phyloP scores from a whole-genome alignment of 768 basidiomycete genomes.

The Russula virescens region DNA sequence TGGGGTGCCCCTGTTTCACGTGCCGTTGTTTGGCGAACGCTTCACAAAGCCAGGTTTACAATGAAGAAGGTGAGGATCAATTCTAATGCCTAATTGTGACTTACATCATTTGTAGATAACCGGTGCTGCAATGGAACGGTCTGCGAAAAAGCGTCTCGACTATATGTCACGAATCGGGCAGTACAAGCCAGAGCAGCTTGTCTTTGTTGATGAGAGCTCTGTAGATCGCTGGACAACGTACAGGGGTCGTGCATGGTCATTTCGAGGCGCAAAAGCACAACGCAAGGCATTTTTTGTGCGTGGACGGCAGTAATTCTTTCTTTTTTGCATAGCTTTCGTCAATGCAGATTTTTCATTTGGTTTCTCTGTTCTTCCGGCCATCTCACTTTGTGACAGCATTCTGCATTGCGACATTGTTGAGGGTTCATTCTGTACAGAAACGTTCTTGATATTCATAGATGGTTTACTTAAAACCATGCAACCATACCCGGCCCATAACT shows the following conservation, averaged over 20 bases:
- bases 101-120: too few species aligned
- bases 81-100: too few species aligned
- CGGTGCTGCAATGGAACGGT: background rate
- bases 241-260: background rate
- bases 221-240: background rate
- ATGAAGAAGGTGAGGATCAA: too few species aligned
- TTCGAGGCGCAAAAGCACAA: background rate
- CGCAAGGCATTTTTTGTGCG: too few species aligned
- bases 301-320: too few species aligned
- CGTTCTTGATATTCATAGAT: too few species aligned
- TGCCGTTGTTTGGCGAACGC: too few species aligned
- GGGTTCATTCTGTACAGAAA: background rate
- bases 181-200: too few species aligned
- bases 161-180: background rate
- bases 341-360: background rate
- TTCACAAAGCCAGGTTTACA: too few species aligned
- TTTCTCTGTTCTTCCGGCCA: background rate
- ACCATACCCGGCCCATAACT: background rate
- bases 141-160: background rate
- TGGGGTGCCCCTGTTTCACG: too few species aligned
- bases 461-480: background rate
- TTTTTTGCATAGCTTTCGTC: background rate
- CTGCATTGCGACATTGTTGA: too few species aligned
- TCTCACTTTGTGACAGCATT: background rate
- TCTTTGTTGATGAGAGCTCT: background rate